Conservation (phyloP, 176 grass and related monocot species). For the Rhynchospora tenuis region DNA sequence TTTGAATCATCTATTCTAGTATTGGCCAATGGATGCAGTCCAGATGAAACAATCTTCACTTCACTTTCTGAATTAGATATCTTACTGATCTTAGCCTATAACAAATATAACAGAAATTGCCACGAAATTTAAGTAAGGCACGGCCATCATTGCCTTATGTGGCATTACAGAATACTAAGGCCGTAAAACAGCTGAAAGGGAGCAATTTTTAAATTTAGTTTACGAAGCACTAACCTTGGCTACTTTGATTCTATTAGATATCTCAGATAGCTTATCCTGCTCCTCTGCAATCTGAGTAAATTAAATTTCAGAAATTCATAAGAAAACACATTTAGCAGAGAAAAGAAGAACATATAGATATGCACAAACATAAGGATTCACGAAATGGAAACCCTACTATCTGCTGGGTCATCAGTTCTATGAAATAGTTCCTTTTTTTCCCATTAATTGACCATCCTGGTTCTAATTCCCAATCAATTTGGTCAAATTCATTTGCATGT, state of each 20-base stretch:
- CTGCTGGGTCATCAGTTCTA: background rate
- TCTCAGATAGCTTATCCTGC: conserved; percentile 44
- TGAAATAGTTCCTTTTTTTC: background rate
- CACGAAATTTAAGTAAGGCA: conserved; percentile 2
- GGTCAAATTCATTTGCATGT: no score
- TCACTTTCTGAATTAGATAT: conserved; percentile 32
- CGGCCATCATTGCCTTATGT: background rate
- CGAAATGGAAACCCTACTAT: background rate
- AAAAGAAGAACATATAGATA: background rate
- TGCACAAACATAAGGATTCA: background rate
- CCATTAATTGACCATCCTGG: no score
- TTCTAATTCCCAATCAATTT: background rate
- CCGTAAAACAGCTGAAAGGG: background rate
- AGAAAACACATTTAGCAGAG: no score
- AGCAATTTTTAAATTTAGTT: background rate
- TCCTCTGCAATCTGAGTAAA: conserved; percentile 41
- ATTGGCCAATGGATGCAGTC: conserved; percentile 39
- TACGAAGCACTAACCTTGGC: conserved; percentile 40
- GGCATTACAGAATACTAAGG: background rate
- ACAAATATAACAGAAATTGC: background rate
- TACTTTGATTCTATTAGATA: conserved; percentile 50
- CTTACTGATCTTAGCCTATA: conserved; percentile 64
- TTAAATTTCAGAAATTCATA: background rate
- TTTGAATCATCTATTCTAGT: conserved; percentile 31
- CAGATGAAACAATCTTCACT: conserved; percentile 49